Evolutionary conservation across 1,139 yeast species (phyloP).

Genomic region (Ogataea hybrid): DNA sequence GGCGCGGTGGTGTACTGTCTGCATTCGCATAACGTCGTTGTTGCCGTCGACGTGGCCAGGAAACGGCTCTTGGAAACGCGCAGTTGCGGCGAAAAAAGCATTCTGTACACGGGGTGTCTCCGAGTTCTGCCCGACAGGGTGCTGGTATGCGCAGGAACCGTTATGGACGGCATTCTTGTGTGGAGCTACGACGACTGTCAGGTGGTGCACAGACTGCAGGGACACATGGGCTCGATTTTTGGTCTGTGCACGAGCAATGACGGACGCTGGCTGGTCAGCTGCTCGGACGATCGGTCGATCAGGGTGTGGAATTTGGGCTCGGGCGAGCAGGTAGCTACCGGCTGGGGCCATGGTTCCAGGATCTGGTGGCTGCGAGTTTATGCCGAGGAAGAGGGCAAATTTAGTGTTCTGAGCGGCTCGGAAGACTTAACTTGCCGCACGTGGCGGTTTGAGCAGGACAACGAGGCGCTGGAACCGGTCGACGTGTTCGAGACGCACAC

Average conservation of each 20-base stretch:
- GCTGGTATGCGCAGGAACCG: conserved; percentile 84
- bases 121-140: conserved; percentile 44
- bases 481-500: conserved; percentile 64
- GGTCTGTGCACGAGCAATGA: conserved; percentile 63
- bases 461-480: conserved; percentile 38
- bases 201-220: conserved; percentile 55
- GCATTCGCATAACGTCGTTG: conserved; percentile 79
- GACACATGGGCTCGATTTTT: conserved; percentile 91
- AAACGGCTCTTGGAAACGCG: conserved; percentile 39
- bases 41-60: conserved; percentile 41
- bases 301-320: conserved; percentile 63
- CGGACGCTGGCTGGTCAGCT: conserved; percentile 62
- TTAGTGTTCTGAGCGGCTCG: conserved; percentile 60
- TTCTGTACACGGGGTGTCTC: conserved; percentile 83
- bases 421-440: conserved; percentile 89
- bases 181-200: conserved; percentile 58
- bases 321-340: conserved; percentile 65
- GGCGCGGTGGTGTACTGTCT: conserved; percentile 46
- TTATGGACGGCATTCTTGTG: conserved; percentile 78
- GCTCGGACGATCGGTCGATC: conserved; percentile 92
- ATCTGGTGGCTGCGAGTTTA: conserved; percentile 81
- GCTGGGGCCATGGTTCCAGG: conserved; percentile 97
- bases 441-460: conserved; percentile 51
- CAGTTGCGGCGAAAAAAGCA: conserved; percentile 71
- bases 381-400: conserved; percentile 18